Evolutionary conservation across 2,329 filamentous ascomycete species (phyloP), one percentile per base, ranked within the genome.

Genomic region (Claviceps sp.): DNA sequence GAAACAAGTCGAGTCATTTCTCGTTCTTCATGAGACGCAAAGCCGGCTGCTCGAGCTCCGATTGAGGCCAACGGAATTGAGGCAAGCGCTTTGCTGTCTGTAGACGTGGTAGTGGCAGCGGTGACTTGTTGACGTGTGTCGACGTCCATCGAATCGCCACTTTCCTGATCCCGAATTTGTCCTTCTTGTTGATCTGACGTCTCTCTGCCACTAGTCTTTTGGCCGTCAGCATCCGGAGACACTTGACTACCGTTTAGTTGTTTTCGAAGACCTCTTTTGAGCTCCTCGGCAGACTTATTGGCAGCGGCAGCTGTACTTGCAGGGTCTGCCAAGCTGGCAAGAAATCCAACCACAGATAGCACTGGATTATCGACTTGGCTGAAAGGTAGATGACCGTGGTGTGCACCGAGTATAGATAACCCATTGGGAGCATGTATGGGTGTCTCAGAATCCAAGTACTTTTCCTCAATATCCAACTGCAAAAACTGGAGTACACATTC

Each of bases 401-500:
- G 78, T 52, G 81, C 78, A 37, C 85, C 84, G 38, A 93, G 73
- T 74, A 85, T 73, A 52, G 79, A 74, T 52, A 87, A 72, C 7
- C 81, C 78, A 1, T 71, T 78, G 11, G 74, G 76, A 47, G 74
- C 73, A 53, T 72, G 74, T 50, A 78, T 67, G 2, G 66, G 61
- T 3, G 62, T 60, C 61, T 91, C 84, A 7, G 88, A 82, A 61
- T 97, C 90, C 9, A 96, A 74, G 63, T 96, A 98, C 66, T 95
- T 94, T 72, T 96, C 91, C 67, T 97, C 93, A 56, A 98, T 98
- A 59, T 96, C 91, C 38, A 98, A 76, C 64, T 96, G 89, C 57
- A 98, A 69, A 72, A 98, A 98, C 65, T 96, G 93, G 60, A 97
- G 77, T 16, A 97, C 91, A 66, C 93, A 98, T 70, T 98, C 91